Conservation (phyloP, 257 asterid species). For the Nicotiana obtusifolia region DNA sequence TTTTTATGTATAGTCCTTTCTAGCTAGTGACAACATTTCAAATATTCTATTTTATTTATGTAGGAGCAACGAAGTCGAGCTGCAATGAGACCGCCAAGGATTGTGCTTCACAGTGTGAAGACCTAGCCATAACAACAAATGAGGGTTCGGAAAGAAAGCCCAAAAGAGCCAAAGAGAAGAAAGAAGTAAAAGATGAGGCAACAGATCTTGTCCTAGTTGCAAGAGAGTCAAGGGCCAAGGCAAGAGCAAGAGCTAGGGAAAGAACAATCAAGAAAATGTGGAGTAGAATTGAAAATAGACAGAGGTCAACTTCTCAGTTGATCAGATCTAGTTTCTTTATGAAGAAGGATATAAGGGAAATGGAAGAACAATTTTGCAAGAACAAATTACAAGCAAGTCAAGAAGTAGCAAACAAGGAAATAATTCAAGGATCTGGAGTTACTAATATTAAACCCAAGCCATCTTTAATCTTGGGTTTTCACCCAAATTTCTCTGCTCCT, state of each 20-base stretch:
- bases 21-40: neutral
- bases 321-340: neutral
- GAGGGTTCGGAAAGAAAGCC: constrained; percentile 14
- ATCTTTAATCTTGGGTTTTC: constrained; percentile 28
- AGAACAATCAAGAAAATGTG: constrained; percentile 60
- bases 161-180: constrained; percentile 3
- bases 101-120: constrained; percentile 24
- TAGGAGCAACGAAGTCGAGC: neutral
- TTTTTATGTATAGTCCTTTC: too few relatives aligned
- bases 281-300: constrained; percentile 14
- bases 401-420: constrained; percentile 12
- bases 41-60: neutral
- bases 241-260: constrained; percentile 88
- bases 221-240: constrained; percentile 64
- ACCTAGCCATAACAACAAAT: neutral
- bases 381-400: neutral
- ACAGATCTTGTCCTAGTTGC: constrained; percentile 2
- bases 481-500: constrained; percentile 28
- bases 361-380: neutral
- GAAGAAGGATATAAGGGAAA: neutral
- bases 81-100: neutral
- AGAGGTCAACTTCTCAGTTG: neutral
- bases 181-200: neutral
- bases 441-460: constrained; percentile 29
- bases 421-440: constrained; percentile 29